These are phyloP conservation scores for Sarcodon aspratus DNA, from an alignment of 768 basidiomycete genomes.

Conservation along the genomic window DNA sequence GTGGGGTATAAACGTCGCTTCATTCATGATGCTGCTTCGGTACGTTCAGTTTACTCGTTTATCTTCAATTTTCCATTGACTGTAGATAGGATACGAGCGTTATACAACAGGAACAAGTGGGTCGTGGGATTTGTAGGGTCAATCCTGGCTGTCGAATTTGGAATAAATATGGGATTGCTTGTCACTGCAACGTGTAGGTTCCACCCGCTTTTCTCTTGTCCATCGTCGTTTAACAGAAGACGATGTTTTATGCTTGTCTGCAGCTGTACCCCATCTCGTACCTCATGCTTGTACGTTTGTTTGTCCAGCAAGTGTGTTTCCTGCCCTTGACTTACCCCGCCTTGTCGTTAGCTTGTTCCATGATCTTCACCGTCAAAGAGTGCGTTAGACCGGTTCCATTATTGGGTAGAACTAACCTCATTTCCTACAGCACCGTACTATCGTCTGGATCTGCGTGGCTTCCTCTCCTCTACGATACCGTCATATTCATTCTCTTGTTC, in stretches of 20 bases:
- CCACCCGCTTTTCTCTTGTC: background rate
- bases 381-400: constrained; percentile 6
- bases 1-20: constrained; percentile 39
- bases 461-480: constrained; percentile 28
- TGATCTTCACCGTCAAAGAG: constrained; percentile 22
- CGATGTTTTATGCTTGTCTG: constrained; percentile 1
- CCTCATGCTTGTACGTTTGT: constrained; percentile 31
- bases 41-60: constrained; percentile 8
- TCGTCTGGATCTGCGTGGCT: constrained; percentile 29
- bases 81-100: constrained; percentile 16
- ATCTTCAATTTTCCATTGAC: background rate
- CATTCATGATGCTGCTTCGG: constrained; percentile 50
- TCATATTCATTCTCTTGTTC: constrained; percentile 21
- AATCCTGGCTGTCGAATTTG: constrained; percentile 33
- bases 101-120: constrained; percentile 15
- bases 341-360: constrained; percentile 23
- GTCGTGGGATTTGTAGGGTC: constrained; percentile 14
- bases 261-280: constrained; percentile 2
- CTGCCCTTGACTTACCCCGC: constrained; percentile 2
- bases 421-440: constrained; percentile 5
- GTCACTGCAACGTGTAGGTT: constrained; percentile 35
- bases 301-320: constrained; percentile 22
- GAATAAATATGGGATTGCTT: constrained; percentile 44
- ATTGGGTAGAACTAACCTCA: background rate
- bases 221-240: too few relatives aligned